Evolutionary conservation across 305 asterid species (phyloP), one percentile per base, ranked within the genome.

Genomic region (Andrographis paniculata): DNA sequence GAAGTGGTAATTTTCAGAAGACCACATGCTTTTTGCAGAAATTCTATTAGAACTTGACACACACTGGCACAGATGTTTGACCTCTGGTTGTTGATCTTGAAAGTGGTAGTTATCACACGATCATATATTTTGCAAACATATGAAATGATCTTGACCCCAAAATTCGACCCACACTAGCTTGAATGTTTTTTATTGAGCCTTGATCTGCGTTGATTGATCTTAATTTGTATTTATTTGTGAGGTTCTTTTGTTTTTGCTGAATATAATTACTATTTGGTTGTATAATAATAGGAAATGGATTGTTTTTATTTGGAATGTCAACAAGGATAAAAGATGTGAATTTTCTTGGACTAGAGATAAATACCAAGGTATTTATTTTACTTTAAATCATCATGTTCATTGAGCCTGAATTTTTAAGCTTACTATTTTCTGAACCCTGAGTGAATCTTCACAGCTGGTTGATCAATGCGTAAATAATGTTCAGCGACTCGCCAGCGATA

Each of bases 291-390:
- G 95, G 97, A 33, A 89, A 89, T 56, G 97, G 97, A 38, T 60
- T 82, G 67, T 89, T 89, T 74, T 56, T 85, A 58, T 74, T 71
- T 58, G 81, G 75, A 65, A 85, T 89, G 94, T 87, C 93, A 37
- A 69, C 43, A 63, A 72, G 49, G 73, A 63, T 58, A 63, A 74
- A 62, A 50, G 77, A 85, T 71, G 61, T 68, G 78, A 89, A 89
- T 72, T 85, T 85, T 61, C 94, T 89, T 60, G 95, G 97, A 48
- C 69, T 89, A 36, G 95, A 88, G 71, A 69, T 76, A 28, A 82
- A 89, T 55, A 70, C 67, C 38, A 85, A 85, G 95, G 97, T 89
- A 22, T 58, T 44, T 50, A 55, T 20, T 48, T 42, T 53, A 18
- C 28, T 23, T 28, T 20, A 53, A 28, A 43, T 12, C 58, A 16